A percentile compares a stretch with the other conserved stretches of the same genome.
Evolutionary conservation across 2,329 filamentous ascomycete genomes (phyloP).

Genomic region (Claviceps pusilla): DNA sequence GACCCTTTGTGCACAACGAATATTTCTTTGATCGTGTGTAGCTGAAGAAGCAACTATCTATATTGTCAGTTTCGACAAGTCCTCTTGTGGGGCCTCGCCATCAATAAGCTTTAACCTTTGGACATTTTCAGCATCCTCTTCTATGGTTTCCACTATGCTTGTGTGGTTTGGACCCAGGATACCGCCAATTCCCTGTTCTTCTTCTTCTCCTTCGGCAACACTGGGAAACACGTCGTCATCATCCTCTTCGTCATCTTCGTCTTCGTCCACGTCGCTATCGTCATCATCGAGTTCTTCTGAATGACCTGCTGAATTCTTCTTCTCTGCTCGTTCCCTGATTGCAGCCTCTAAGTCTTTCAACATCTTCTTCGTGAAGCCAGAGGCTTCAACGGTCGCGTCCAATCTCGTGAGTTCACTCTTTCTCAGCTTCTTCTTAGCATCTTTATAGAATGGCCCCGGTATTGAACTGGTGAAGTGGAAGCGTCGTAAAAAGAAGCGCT

Average conservation of each 20-base stretch:
- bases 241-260: conserved; percentile 9
- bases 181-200: neutral
- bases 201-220: conserved; percentile 5
- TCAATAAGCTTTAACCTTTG: neutral
- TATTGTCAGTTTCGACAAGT: conserved; percentile 16
- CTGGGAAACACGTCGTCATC: neutral
- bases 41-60: conserved; percentile 8
- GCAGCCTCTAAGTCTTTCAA: conserved; percentile 83
- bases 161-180: neutral
- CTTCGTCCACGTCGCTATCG: conserved; percentile 15
- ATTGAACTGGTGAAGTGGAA: conserved; percentile 77
- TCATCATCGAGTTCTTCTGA: conserved; percentile 13
- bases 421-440: conserved; percentile 61
- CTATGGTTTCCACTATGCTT: neutral
- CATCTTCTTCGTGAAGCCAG: conserved; percentile 94
- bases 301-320: conserved; percentile 20
- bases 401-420: conserved; percentile 53
- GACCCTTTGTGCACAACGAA: neutral
- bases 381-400: conserved; percentile 80
- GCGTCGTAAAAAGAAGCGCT: conserved; percentile 77
- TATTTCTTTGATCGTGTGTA: conserved; percentile 7
- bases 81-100: conserved; percentile 11
- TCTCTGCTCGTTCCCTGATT: conserved; percentile 59
- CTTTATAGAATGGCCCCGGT: conserved; percentile 70
- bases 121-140: neutral